phyloP scores from a whole-genome alignment of 345 rosid genomes.

The Kandelia obovata region DNA sequence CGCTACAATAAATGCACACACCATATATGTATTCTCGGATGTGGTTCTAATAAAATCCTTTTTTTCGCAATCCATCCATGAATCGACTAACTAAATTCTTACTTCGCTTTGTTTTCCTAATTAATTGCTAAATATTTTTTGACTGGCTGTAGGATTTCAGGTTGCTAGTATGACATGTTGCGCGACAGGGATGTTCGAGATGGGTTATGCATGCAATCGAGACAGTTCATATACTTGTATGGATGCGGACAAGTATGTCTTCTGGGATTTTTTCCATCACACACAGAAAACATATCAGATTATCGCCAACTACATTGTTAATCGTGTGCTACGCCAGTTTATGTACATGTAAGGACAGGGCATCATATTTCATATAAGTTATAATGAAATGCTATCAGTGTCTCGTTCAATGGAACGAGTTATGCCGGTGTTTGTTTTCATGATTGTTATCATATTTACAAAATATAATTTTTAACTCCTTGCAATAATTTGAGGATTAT shows the following conservation, averaged over 20 bases:
- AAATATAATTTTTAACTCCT: too few relatives aligned
- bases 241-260: constrained; percentile 55
- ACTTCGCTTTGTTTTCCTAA: too few relatives aligned
- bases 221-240: constrained; percentile 43
- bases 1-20: too few relatives aligned
- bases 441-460: too few relatives aligned
- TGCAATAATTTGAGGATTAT: too few relatives aligned
- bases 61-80: too few relatives aligned
- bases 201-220: constrained; percentile 63
- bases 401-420: too few relatives aligned
- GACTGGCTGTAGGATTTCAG: constrained; percentile 41
- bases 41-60: too few relatives aligned
- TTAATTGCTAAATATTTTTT: background rate
- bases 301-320: constrained; percentile 43
- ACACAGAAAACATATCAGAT: constrained; percentile 57
- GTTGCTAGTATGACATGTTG: constrained; percentile 52
- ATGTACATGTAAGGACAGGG: background rate
- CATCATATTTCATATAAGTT: too few relatives aligned
- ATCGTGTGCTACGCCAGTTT: constrained; percentile 33
- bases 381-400: too few relatives aligned
- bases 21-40: too few relatives aligned
- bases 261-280: constrained; percentile 81
- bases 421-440: too few relatives aligned
- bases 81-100: background rate
- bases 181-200: constrained; percentile 73